These are phyloP conservation scores for Entamoeba moshkovskii DNA, from an alignment of 208 protist species.

Conservation along the genomic window DNA sequence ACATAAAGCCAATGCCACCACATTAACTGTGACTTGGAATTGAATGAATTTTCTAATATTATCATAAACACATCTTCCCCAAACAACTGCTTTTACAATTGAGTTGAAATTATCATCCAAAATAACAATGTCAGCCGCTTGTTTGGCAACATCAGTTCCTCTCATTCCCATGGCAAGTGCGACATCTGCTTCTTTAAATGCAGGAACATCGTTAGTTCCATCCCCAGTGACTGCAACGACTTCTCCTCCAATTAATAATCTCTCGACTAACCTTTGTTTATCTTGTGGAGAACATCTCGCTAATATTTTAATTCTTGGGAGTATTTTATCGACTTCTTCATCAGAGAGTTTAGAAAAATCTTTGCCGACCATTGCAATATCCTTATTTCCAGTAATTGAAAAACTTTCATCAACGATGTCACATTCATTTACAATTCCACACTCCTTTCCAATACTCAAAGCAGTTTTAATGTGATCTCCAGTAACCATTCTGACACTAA, in stretches of 20 bases:
- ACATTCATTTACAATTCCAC: slow-evolving; percentile 44
- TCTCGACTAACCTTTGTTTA: neutral
- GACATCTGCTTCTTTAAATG: slow-evolving; percentile 78
- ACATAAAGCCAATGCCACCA: slow-evolving; percentile 69
- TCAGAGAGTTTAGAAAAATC: slow-evolving; percentile 35
- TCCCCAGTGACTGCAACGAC: slow-evolving; percentile 9
- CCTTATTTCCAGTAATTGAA: slow-evolving; percentile 24
- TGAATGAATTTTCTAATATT: slow-evolving; percentile 19
- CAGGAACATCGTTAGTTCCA: slow-evolving; percentile 75
- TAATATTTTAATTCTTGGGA: neutral
- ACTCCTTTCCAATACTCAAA: slow-evolving; percentile 47
- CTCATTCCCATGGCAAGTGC: slow-evolving; percentile 83
- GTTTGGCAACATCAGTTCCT: slow-evolving; percentile 76
- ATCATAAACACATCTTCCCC: slow-evolving; percentile 81
- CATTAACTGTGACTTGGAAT: slow-evolving; percentile 88
- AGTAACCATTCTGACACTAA: slow-evolving; percentile 71
- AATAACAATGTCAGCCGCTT: slow-evolving; percentile 70
- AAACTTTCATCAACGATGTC: neutral
- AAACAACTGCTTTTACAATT: slow-evolving; percentile 83
- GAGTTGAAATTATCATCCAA: slow-evolving; percentile 91
- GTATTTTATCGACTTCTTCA: slow-evolving; percentile 31
- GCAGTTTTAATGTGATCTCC: slow-evolving; percentile 61
- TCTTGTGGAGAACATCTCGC: neutral
- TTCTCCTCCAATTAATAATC: neutral
- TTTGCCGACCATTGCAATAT: slow-evolving; percentile 31